Evolutionary conservation across 345 rosid genomes (phyloP), one percentile per base, ranked within the genome.

Genomic region (Gossypium sturtianum): DNA sequence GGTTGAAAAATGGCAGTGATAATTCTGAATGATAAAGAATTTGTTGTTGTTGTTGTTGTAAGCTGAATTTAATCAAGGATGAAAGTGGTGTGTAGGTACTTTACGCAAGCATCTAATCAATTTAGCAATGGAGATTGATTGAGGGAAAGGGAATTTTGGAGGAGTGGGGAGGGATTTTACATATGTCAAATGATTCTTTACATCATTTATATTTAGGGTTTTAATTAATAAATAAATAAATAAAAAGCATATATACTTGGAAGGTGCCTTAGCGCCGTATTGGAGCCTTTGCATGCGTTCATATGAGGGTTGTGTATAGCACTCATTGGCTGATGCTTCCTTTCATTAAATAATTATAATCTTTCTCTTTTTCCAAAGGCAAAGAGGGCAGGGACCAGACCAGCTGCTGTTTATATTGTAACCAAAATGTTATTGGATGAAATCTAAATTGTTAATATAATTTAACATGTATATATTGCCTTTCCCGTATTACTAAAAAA

Each of bases 221-320:
- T 66, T 67, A 27, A 23, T 74, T 60, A 79, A 80, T 76, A 4
- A 34, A 4, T 0, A 29, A 29, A 3, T 0, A 27, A 27, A 27
- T 0, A 1, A n/a, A 84, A 84, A 85, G 90, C 86, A 87, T 76
- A 75, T 83, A 78, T 84, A 82, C 88, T 87, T 87, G 83, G 83
- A 84, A 70, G 76, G 65, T 62, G 81, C 82, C 78, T 80, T 84
- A 54, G 66, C 81, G 72, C 76, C 83, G 83, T 49, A 78, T 83
- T 74, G 59, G 64, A 78, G 80, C 77, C 78, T 78, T 78, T 77
- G 70, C 71, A 78, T 58, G 76, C 70, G 69, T 79, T 76, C 34
- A 51, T 66, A 71, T 62, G 77, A 57, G 29, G 15, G 8, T 54
- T 64, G 65, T 74, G 83, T 70, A 49, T n/a, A 66, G 7, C 63